Conservation (phyloP, 768 basidiomycete species). For the Suillus ampliporus region DNA sequence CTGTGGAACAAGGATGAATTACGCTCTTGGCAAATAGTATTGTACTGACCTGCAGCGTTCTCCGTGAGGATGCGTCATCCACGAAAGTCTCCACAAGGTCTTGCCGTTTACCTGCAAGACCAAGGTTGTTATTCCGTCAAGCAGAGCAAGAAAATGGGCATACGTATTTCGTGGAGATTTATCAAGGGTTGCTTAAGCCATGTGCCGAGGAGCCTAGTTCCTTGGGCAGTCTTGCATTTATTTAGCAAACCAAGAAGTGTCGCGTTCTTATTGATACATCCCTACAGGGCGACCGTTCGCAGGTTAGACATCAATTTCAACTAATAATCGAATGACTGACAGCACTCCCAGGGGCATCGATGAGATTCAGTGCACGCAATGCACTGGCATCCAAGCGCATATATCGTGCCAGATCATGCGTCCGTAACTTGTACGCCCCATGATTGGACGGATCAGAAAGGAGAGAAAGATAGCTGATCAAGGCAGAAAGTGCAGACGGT, state of each 20-base stretch:
- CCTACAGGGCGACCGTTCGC: constrained; percentile 38
- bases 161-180: constrained; percentile 91
- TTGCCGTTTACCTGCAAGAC: constrained; percentile 74
- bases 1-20: constrained; percentile 43
- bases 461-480: constrained; percentile 83
- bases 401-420: constrained; percentile 91
- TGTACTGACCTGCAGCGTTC: constrained; percentile 68
- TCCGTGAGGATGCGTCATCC: constrained; percentile 74
- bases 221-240: constrained; percentile 96
- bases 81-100: constrained; percentile 87
- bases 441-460: constrained; percentile 79
- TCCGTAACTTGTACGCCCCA: constrained; percentile 78
- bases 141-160: constrained; percentile 19
- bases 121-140: background rate
- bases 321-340: background rate
- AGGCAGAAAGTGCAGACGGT: constrained; percentile 79
- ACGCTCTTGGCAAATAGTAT: background rate
- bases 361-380: constrained; percentile 84
- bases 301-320: constrained; percentile 2
- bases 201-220: constrained; percentile 81
- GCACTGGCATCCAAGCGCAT: constrained; percentile 98
- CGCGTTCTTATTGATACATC: constrained; percentile 75
- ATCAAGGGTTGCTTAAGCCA: constrained; percentile 98
- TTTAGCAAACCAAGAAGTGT: constrained; percentile 90
- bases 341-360: constrained; percentile 62